Conservation (phyloP, 2,329 filamentous ascomycete genomes). For the Bipolaris victoriae region DNA sequence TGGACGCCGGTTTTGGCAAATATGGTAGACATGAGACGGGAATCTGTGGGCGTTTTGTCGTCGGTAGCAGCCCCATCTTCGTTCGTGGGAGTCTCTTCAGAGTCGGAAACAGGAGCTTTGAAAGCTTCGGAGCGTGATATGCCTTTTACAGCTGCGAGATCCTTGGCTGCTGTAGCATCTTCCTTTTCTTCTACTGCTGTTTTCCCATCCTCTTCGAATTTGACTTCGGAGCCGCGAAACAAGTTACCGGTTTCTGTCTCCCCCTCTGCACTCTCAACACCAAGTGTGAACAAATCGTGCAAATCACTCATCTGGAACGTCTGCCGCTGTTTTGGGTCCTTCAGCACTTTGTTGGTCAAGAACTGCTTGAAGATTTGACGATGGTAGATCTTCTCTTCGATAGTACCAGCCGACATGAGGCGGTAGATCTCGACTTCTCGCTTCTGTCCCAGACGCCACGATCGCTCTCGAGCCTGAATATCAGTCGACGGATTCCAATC, state of each 20-base stretch:
- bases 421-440: slow-evolving; percentile 95
- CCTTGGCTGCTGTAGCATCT: slow-evolving; percentile 34
- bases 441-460: slow-evolving; percentile 95
- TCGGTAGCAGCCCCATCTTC: slow-evolving; percentile 16
- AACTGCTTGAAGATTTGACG: slow-evolving; percentile 99
- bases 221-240: slow-evolving; percentile 86
- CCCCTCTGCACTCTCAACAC: slow-evolving; percentile 65
- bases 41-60: slow-evolving; percentile 45
- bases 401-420: slow-evolving; percentile 96
- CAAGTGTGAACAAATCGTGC: slow-evolving; percentile 87
- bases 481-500: slow-evolving; percentile 99
- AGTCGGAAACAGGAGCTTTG: slow-evolving; percentile 36
- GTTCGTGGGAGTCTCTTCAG: slow-evolving; percentile 29
- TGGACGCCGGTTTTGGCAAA: slow-evolving; percentile 87
- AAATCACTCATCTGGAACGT: slow-evolving; percentile 89
- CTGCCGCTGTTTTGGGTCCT: slow-evolving; percentile 90
- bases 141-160: slow-evolving; percentile 49
- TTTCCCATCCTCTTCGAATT: slow-evolving; percentile 54
- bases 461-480: slow-evolving; percentile 90
- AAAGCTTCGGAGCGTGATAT: slow-evolving; percentile 55
- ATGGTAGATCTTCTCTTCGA: slow-evolving; percentile 99
- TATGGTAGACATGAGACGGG: slow-evolving; percentile 84
- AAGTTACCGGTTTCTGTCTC: slow-evolving; percentile 83
- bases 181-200: slow-evolving; percentile 14
- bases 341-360: slow-evolving; percentile 92